phyloP scores from a whole-genome alignment of 2,329 filamentous ascomycete genomes.

The Fusarium sp. region DNA sequence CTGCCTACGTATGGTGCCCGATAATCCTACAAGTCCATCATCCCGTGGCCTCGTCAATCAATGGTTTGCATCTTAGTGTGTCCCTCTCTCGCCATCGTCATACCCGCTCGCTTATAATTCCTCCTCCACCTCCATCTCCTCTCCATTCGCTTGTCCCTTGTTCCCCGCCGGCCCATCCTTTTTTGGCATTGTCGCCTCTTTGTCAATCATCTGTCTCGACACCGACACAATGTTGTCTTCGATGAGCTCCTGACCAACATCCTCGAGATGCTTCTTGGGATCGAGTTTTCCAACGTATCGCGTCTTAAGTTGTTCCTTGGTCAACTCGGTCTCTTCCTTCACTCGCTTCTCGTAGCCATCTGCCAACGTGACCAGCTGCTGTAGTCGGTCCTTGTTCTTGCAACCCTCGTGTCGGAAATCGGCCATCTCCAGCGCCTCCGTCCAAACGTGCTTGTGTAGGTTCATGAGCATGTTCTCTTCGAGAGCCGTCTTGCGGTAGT shows the following conservation, averaged over 20 bases:
- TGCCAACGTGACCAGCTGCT: constrained; percentile 87
- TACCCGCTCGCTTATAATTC: constrained; percentile 51
- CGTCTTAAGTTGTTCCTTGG: constrained; percentile 97
- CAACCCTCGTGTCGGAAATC: constrained; percentile 89
- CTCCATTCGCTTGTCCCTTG: constrained; percentile 65
- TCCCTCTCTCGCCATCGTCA: not conserved
- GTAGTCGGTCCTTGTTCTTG: constrained; percentile 87
- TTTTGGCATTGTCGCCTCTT: constrained; percentile 92
- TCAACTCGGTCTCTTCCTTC: constrained; percentile 97
- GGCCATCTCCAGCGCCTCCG: constrained; percentile 95
- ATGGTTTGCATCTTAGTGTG: not conserved
- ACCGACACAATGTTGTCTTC: constrained; percentile 99
- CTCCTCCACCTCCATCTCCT: constrained; percentile 79
- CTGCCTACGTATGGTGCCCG: constrained; percentile 21
- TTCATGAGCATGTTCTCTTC: constrained; percentile 99
- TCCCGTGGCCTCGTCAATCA: constrained; percentile 37
- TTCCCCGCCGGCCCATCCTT: constrained; percentile 65
- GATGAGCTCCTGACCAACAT: constrained; percentile 95
- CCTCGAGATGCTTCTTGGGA: constrained; percentile 98
- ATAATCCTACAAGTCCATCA: constrained; percentile 49
- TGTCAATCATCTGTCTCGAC: constrained; percentile 99
- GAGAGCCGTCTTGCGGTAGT: constrained; percentile 96
- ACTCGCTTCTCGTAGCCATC: constrained; percentile 99
- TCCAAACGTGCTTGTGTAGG: constrained; percentile 99
- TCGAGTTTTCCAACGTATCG: constrained; percentile 99